Conservation (phyloP, 352 stramenopile genomes). For the Phytophthora idaei region DNA sequence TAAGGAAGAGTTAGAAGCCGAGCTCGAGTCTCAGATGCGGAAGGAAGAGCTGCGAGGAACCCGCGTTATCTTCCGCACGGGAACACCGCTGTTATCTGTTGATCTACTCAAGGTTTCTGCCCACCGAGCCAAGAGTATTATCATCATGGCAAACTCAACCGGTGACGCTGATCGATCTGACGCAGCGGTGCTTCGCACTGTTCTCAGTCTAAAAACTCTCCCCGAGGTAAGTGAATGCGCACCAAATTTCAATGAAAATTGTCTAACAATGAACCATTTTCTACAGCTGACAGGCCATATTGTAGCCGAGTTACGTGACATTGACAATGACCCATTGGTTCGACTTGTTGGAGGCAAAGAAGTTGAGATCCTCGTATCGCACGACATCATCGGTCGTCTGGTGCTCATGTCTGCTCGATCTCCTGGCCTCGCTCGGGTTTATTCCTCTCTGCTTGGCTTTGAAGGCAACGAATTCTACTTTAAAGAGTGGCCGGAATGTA, state of each 20-base stretch:
- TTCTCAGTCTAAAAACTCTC: slow-evolving; percentile 81
- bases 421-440: slow-evolving; percentile 74
- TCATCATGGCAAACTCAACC: slow-evolving; percentile 78
- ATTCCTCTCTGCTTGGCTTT: slow-evolving; percentile 74
- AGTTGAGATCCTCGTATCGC: slow-evolving; percentile 85
- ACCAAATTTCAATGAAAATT: not conserved
- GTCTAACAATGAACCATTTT: not conserved
- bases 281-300: slow-evolving; percentile 71
- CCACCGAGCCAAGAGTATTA: slow-evolving; percentile 72
- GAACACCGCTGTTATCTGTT: slow-evolving; percentile 75
- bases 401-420: slow-evolving; percentile 86
- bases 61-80: slow-evolving; percentile 81
- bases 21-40: slow-evolving; percentile 62
- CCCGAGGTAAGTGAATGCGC: slow-evolving; percentile 37
- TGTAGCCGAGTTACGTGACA: slow-evolving; percentile 84
- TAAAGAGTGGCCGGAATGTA: slow-evolving; percentile 84
- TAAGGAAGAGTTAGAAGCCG: slow-evolving; percentile 80
- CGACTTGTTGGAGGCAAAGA: slow-evolving; percentile 74
- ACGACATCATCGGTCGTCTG: slow-evolving; percentile 87
- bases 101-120: slow-evolving; percentile 84
- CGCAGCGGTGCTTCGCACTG: slow-evolving; percentile 70
- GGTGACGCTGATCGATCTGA: slow-evolving; percentile 84
- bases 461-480: slow-evolving; percentile 91
- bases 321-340: slow-evolving; percentile 86
- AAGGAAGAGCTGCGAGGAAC: slow-evolving; percentile 66